phyloP scores from a whole-genome alignment of 1,139 yeast genomes.

The Eremothecium sinecaudum region DNA sequence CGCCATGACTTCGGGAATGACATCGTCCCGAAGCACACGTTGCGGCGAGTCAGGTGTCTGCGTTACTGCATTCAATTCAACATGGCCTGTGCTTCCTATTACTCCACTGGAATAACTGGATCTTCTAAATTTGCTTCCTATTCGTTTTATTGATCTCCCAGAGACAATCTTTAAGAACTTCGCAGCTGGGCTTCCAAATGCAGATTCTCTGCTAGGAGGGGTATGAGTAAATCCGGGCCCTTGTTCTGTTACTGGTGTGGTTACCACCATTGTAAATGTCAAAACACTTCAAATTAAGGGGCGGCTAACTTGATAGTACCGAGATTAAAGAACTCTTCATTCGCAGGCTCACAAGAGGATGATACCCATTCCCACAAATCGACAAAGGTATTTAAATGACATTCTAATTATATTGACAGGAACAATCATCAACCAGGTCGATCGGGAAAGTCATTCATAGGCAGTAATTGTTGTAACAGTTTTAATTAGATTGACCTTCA shows the following conservation, averaged over 20 bases:
- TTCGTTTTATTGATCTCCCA: constrained; percentile 1
- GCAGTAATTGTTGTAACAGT: no score
- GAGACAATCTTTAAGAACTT: constrained; percentile 1
- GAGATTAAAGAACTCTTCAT: no score
- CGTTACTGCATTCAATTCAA: background rate
- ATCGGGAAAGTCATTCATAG: no score
- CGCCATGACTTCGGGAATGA: background rate
- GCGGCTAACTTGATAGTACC: no score
- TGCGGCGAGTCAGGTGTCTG: background rate
- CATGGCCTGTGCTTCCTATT: background rate
- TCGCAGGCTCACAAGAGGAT: no score
- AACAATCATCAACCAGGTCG: no score
- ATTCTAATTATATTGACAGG: no score
- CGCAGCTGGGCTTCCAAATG: constrained; percentile 1
- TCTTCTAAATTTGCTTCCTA: constrained; percentile 1
- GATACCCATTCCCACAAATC: no score
- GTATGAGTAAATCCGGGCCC: background rate
- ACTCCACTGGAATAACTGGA: background rate
- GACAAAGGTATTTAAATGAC: no score
- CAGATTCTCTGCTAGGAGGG: constrained; percentile 1
- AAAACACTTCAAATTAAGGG: no score
- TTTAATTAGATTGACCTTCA: no score
- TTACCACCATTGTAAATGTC: background rate
- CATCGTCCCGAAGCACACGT: background rate
- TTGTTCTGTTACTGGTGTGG: constrained; percentile 3